Conservation (phyloP, 2,329 filamentous ascomycete genomes). For the Kalmusia sp. region DNA sequence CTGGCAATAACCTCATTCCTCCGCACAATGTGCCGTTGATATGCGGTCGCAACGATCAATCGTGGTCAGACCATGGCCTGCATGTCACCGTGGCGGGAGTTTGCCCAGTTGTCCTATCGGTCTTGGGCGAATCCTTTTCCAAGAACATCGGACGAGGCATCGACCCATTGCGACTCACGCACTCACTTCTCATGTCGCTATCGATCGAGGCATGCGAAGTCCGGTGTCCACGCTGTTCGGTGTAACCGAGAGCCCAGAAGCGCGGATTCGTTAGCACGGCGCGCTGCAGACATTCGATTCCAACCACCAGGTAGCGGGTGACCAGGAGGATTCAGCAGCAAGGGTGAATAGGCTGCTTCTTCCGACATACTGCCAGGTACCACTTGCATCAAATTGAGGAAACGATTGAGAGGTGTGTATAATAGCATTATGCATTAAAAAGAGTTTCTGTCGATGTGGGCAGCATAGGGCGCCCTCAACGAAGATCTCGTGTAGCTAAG, state of each 20-base stretch:
- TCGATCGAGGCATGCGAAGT: neutral
- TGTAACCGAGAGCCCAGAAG: neutral
- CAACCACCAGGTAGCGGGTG: constrained; percentile 17
- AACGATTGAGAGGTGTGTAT: neutral
- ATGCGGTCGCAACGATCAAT: neutral
- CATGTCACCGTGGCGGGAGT: too few relatives aligned
- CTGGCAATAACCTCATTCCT: neutral
- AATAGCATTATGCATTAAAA: neutral
- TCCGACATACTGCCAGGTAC: too few relatives aligned
- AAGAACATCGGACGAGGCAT: neutral
- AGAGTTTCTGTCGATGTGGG: neutral
- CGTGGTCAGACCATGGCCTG: neutral
- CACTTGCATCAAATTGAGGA: too few relatives aligned
- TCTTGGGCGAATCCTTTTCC: too few relatives aligned
- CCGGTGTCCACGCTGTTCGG: neutral
- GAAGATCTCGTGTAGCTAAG: neutral
- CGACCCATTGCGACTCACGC: neutral
- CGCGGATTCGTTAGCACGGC: neutral
- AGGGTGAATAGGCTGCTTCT: constrained; percentile 1
- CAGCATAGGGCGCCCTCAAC: neutral
- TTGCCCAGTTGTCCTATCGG: too few relatives aligned
- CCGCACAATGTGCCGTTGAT: neutral
- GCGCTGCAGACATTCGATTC: constrained; percentile 1
- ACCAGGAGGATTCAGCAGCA: neutral
- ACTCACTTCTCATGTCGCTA: neutral